Evolutionary conservation across 371 early-diverging fungal species (phyloP).

Genomic region (Dinochytrium kinnereticum): DNA sequence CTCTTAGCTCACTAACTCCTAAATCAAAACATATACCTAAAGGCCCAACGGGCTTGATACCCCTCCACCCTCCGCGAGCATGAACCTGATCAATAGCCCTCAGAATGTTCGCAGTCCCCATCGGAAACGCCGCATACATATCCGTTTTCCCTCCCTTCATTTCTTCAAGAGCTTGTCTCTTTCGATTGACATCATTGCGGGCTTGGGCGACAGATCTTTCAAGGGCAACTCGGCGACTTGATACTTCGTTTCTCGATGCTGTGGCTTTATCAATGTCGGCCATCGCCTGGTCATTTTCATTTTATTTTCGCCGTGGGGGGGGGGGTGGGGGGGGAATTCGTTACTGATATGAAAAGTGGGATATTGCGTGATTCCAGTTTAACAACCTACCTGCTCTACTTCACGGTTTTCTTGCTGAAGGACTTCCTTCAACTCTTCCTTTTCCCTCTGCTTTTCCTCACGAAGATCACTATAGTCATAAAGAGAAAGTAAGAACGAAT

Average conservation of each 20-base stretch:
- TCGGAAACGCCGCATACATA: conserved; percentile 14
- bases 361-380: no score
- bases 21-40: conserved; percentile 57
- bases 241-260: neutral
- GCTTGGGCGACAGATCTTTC: neutral
- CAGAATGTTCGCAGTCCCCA: conserved; percentile 57
- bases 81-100: conserved; percentile 57
- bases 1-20: neutral
- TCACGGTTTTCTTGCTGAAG: no score
- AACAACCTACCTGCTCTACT: no score
- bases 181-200: neutral
- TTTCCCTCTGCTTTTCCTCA: conserved; percentile 45
- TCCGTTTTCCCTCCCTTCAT: conserved; percentile 3
- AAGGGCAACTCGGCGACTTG: no score
- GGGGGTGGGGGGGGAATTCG: no score
- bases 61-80: conserved; percentile 57
- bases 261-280: neutral
- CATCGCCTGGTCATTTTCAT: no score
- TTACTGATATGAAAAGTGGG: no score
- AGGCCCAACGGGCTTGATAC: conserved; percentile 81
- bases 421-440: conserved; percentile 48
- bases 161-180: neutral
- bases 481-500: neutral
- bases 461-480: conserved; percentile 8
- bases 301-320: no score